Conservation (phyloP, 495 filamentous ascomycete genomes). For the Lophiostoma macrostomum region DNA sequence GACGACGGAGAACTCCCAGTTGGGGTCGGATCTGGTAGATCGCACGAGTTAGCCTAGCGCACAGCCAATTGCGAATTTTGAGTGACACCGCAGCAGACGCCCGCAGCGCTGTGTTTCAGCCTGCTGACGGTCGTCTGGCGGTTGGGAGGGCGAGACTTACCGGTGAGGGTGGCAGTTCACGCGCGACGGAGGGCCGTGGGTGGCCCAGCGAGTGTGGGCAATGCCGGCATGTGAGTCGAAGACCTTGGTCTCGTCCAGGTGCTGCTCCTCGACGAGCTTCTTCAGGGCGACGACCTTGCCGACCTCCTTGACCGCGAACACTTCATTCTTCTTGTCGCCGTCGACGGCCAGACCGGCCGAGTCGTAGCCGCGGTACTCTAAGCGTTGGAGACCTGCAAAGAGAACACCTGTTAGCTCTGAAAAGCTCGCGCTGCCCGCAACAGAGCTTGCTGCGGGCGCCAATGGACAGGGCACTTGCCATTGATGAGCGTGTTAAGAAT, state of each 20-base stretch:
- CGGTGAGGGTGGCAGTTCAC: conserved; percentile 97
- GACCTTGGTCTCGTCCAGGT: conserved; percentile 81
- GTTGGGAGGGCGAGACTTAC: conserved; percentile 50
- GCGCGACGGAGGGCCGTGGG: conserved; percentile 89
- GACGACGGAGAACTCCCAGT: conserved; percentile 93
- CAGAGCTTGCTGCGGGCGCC: conserved; percentile 25
- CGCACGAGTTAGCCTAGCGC: conserved; percentile 14
- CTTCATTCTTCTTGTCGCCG: conserved; percentile 97
- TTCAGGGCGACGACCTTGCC: conserved; percentile 97
- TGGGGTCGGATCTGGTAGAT: conserved; percentile 63
- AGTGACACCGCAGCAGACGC: conserved; percentile 30
- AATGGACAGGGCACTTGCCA: conserved; percentile 53
- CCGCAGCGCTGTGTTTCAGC: conserved; percentile 27
- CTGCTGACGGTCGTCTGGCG: conserved; percentile 6
- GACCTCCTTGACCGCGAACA: conserved; percentile 96
- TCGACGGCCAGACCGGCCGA: conserved; percentile 94
- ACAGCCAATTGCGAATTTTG: conserved; percentile 32
- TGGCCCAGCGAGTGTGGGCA: conserved; percentile 98
- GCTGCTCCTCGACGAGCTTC: conserved; percentile 78
- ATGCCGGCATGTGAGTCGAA: conserved; percentile 98
- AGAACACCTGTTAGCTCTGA: conserved; percentile 21
- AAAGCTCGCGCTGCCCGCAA: neutral
- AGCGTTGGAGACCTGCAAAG: conserved; percentile 66
- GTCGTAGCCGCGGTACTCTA: conserved; percentile 97
- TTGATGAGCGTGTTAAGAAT: conserved; percentile 95